Base-by-base conservation (phyloP, 495 filamentous ascomycete species). In the Penicillium argentinense region DNA sequence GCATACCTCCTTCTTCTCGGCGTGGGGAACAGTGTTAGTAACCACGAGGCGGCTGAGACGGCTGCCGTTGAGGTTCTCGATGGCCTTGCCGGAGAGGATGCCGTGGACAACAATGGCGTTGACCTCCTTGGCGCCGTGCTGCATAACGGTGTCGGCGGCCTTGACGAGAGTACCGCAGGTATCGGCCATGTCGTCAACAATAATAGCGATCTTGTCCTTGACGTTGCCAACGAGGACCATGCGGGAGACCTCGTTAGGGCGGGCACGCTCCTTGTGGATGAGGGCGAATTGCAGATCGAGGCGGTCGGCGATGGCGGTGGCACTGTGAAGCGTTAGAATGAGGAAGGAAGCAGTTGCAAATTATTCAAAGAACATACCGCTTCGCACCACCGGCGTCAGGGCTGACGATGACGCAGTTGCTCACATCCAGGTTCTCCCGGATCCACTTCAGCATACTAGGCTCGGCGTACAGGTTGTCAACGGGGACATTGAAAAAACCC, bases 401-500 rank as follows among this genome's bases (percentile, higher is more conserved):
- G 53, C 88, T 93, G 42, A 98, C 93, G 54, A 98, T 96, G 39
- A 98, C 88, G 55, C 87, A 91, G 53, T 96, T 88, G 55, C 80
- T 77, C 16, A 90, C 81, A 49, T 84, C 76, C 42, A 95, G 76
- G 63, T 97, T 88, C 68, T 96, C 89, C 47, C 86, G 74, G 50
- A 97, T 96, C 82, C 89, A 96, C 51, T 86, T 79, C 55, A 97
- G 72, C 51, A 91, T 93, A 39, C 88, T 92, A 2, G 92, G 91
- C 69, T 97, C 92, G 21, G 92, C 93, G 63, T 97, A 97, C 11
- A 98, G 74, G 68, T 97, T 97, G 65, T 98, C 93, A 30, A 95
- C 91, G 12, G 93, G 93, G 30, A 98, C 90, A 62, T 95, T 96
- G 77, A 98, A 98, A 78, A 98, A 98, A 33, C 93, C 93, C 58